Conservation (phyloP, 2,329 filamentous ascomycete species). For the Fusarium sp. region DNA sequence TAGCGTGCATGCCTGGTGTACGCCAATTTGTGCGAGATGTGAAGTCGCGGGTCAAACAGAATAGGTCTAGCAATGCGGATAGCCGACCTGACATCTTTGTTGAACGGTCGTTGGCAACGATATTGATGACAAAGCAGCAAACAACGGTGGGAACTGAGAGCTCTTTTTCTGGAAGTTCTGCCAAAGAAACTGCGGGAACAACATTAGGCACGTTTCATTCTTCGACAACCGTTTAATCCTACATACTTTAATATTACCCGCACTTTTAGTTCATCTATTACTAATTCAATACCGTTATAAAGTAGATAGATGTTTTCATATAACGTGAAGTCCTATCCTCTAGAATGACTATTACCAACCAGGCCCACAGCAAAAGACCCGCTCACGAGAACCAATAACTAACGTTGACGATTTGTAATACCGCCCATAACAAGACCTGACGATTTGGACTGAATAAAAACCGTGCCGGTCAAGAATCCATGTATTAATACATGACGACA, state of each 20-base stretch:
- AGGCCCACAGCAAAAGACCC: background rate
- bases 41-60: background rate
- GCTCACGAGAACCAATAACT: background rate
- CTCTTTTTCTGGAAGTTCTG: background rate
- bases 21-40: constrained; percentile 10
- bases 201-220: too few species aligned
- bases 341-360: background rate
- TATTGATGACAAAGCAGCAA: background rate
- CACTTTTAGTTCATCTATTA: too few species aligned
- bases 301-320: too few species aligned
- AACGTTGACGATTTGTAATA: background rate
- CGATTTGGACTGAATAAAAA: background rate
- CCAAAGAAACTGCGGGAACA: too few species aligned
- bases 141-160: too few species aligned
- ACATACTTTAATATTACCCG: too few species aligned
- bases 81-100: background rate
- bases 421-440: background rate
- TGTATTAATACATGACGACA: too few species aligned
- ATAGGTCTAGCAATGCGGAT: fast-evolving
- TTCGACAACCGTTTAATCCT: too few species aligned
- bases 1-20: constrained; percentile 19
- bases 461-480: background rate
- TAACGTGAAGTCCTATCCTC: too few species aligned
- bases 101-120: background rate
- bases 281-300: too few species aligned